phyloP scores from a whole-genome alignment of 2,329 filamentous ascomycete species.

The Hirsutella minnesotensis region DNA sequence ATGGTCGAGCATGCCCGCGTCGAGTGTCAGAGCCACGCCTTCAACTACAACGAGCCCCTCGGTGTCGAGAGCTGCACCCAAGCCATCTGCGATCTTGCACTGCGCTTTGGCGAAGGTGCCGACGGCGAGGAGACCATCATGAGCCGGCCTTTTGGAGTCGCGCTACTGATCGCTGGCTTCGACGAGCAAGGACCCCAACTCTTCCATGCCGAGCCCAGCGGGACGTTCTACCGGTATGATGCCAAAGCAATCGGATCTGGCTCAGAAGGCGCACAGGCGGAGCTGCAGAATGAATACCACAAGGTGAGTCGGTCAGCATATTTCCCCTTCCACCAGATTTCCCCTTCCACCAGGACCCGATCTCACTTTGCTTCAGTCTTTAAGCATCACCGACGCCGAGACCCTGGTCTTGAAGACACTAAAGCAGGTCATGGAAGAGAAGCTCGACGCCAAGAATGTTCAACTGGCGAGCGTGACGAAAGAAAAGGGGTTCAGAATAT shows the following conservation, averaged over 20 bases:
- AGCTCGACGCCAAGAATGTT: slow-evolving; percentile 96
- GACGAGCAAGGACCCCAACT: slow-evolving; percentile 95
- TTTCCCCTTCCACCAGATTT: too few species aligned
- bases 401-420: slow-evolving; percentile 92
- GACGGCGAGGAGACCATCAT: slow-evolving; percentile 98
- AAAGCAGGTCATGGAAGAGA: slow-evolving; percentile 99
- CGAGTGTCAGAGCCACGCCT: slow-evolving; percentile 91
- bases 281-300: slow-evolving; percentile 98
- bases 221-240: slow-evolving; percentile 98
- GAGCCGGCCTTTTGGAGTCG: slow-evolving; percentile 93
- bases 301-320: slow-evolving; percentile 58
- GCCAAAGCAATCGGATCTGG: slow-evolving; percentile 97
- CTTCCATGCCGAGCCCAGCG: slow-evolving; percentile 96
- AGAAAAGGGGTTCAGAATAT: slow-evolving; percentile 97
- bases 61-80: slow-evolving; percentile 97
- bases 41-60: slow-evolving; percentile 94
- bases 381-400: slow-evolving; percentile 87
- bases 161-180: slow-evolving; percentile 88
- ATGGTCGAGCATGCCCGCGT: slow-evolving; percentile 98
- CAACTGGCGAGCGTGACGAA: slow-evolving; percentile 96
- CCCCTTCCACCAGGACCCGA: too few species aligned
- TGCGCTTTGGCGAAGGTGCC: slow-evolving; percentile 93
- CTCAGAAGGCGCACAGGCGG: slow-evolving; percentile 92
- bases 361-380: too few species aligned
- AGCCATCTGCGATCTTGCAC: slow-evolving; percentile 92